Evolutionary conservation across 495 filamentous ascomycete species (phyloP).

Genomic region (Rostrohypoxylon terebratum): DNA sequence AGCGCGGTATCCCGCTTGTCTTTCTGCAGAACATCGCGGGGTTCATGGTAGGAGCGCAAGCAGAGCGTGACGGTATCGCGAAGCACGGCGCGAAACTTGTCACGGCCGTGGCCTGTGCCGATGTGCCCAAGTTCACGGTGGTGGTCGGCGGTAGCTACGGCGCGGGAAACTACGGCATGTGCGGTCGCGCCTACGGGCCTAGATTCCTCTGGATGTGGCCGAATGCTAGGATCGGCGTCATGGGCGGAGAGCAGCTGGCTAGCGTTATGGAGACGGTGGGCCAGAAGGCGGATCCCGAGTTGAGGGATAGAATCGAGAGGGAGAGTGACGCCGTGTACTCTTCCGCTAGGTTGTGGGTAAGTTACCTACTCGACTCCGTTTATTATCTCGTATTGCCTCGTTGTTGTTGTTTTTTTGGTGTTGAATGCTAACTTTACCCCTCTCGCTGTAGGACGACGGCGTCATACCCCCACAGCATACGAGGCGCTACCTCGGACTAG

Average conservation of each 20-base stretch:
- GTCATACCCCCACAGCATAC: conserved; percentile 93
- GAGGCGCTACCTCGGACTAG: conserved; percentile 82
- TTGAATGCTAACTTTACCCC: conserved; percentile 46
- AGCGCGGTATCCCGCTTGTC: conserved; percentile 87
- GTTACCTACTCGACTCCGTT: conserved; percentile 36
- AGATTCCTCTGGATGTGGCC: conserved; percentile 98
- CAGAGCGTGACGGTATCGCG: conserved; percentile 93
- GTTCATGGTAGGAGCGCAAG: conserved; percentile 97
- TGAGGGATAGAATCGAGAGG: conserved; percentile 86
- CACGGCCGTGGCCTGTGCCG: conserved; percentile 92
- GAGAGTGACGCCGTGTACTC: conserved; percentile 93
- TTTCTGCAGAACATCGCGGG: conserved; percentile 98
- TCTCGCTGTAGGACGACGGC: conserved; percentile 74
- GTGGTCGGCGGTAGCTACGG: conserved; percentile 93
- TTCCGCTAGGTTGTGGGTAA: conserved; percentile 87
- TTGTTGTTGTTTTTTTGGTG: not conserved
- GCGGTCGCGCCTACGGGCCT: conserved; percentile 93
- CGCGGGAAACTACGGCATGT: conserved; percentile 76
- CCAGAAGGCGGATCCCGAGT: conserved; percentile 79
- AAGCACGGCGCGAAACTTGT: conserved; percentile 99
- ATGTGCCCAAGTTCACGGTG: conserved; percentile 97
- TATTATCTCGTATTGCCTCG: conserved; percentile 4
- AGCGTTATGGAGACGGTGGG: conserved; percentile 96
- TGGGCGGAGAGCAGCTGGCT: conserved; percentile 93
- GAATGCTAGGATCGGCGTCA: conserved; percentile 92